Conservation (phyloP, 2,329 filamentous ascomycete species). For the Raffaelea albimanens region DNA sequence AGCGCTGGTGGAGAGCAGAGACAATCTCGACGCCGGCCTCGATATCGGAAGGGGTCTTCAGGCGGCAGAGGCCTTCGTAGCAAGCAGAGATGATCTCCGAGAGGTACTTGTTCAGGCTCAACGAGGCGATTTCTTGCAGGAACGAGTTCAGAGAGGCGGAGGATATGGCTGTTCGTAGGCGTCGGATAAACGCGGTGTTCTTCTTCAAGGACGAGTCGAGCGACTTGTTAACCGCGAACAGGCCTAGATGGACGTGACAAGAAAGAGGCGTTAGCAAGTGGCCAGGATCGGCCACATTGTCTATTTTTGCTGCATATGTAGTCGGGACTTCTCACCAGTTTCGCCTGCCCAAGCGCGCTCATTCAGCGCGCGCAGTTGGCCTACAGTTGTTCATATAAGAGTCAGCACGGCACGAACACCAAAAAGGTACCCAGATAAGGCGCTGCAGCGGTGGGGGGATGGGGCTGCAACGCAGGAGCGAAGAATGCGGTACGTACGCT, state of each 20-base stretch:
- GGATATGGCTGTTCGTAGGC: constrained; percentile 81
- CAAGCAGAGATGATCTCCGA: constrained; percentile 95
- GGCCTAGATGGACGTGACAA: constrained; percentile 39
- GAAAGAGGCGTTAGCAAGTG: too few species aligned
- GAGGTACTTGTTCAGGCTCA: constrained; percentile 92
- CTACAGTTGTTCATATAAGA: constrained; percentile 32
- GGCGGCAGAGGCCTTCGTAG: constrained; percentile 85
- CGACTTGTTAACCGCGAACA: constrained; percentile 66
- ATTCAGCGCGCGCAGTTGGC: constrained; percentile 85
- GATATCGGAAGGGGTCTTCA: constrained; percentile 87
- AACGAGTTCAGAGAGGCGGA: constrained; percentile 72
- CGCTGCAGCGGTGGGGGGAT: too few species aligned
- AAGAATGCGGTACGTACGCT: constrained; percentile 35
- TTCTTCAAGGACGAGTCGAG: constrained; percentile 96
- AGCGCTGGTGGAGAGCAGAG: constrained; percentile 90
- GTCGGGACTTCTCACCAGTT: constrained; percentile 53
- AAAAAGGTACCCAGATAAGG: too few species aligned
- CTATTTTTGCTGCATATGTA: too few species aligned
- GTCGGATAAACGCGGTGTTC: constrained; percentile 97
- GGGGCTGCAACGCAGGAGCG: too few species aligned
- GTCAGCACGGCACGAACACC: not conserved
- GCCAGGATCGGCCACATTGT: too few species aligned
- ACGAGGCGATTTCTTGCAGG: constrained; percentile 76
- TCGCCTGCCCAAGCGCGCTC: constrained; percentile 82
- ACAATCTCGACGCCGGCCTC: constrained; percentile 87